Base-by-base conservation (phyloP, 768 basidiomycete genomes). In the Boletus tylopilopsis region DNA sequence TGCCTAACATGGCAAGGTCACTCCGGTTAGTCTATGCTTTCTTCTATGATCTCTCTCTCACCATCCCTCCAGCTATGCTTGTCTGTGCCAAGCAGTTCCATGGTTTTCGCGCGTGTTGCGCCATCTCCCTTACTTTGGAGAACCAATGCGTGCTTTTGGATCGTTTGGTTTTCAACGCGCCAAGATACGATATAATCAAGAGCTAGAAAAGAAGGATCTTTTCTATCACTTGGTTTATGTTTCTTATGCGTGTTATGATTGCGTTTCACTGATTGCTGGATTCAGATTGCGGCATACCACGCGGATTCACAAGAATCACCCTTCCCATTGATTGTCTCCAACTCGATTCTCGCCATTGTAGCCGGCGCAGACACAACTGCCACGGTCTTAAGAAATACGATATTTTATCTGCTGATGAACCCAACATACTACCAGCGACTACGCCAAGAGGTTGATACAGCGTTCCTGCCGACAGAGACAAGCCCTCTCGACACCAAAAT, bases 341-440 rank as follows among this genome's bases (percentile, higher is more conserved):
- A 77, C 33, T 66, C 68, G 13, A 50, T 65, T 3, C 66, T 78
- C 19, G 68, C 66, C 19, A 68, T 74, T 23, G 35, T 72, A n/a
- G 78, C 77, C 11, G 79, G 79, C 10, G 67, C 76, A 21, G 79
- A 80, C 54, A 80, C 79, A 2, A 72, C 73, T 16, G 67, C 75
- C 6, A 68, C 67, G 5, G 68, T 67, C 1, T 56, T 80, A 6
- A 66, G 56, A 38, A 72, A 64, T 41, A 51, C 70, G 1, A 63
- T 79, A 40, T 79, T 64, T 47, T 68, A 64, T 48, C 58, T 79
- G 3, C 57, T 77, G 11, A 55, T 61, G 10, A 63, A 79, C 50
- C 75, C 72, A 2, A 61, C 60, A 1, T 59, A 60, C 27, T 71
- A 71, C 38, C 53, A 51, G 8, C 71, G 67, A 10, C 63, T 78